phyloP scores from a whole-genome alignment of 371 early-diverging fungal genomes.

The Lichtheimia hyalospora region DNA sequence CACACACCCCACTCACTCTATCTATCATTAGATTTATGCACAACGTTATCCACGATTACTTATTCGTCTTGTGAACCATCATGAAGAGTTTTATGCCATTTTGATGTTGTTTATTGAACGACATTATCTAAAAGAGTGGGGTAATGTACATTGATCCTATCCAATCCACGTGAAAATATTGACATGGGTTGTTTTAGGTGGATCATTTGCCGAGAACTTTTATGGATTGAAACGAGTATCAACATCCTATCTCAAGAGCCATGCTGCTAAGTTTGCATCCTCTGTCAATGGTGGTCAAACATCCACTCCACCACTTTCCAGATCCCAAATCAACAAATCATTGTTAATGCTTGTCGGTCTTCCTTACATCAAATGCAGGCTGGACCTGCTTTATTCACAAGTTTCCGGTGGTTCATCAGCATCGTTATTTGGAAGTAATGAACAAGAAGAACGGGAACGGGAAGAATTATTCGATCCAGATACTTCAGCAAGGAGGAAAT shows the following conservation, averaged over 20 bases:
- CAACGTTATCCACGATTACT: conserved; percentile 87
- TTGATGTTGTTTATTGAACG: conserved; percentile 79
- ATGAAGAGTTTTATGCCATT: conserved; percentile 78
- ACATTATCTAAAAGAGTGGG: conserved; percentile 80
- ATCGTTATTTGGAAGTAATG: conserved; percentile 63
- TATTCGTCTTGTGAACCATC: conserved; percentile 72
- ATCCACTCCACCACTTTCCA: conserved; percentile 35
- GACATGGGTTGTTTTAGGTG: conserved; percentile 46
- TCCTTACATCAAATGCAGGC: conserved; percentile 74
- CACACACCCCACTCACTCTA: too few relatives aligned
- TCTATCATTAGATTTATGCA: conserved; percentile 68
- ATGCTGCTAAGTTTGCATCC: conserved; percentile 15
- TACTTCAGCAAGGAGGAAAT: conserved; percentile 15
- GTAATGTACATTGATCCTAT: conserved; percentile 33
- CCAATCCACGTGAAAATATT: background rate
- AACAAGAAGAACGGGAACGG: conserved; percentile 35
- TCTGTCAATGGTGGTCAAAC: conserved; percentile 10
- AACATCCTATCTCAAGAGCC: conserved; percentile 20
- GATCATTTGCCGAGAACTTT: conserved; percentile 91
- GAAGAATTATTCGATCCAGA: conserved; percentile 32
- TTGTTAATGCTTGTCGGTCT: conserved; percentile 71
- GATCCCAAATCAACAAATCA: conserved; percentile 60
- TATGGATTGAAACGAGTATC: conserved; percentile 84
- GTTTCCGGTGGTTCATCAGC: conserved; percentile 68
- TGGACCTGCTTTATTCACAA: conserved; percentile 74